Conservation (phyloP, 2,329 filamentous ascomycete species). For the Scedosporium dehoogii region DNA sequence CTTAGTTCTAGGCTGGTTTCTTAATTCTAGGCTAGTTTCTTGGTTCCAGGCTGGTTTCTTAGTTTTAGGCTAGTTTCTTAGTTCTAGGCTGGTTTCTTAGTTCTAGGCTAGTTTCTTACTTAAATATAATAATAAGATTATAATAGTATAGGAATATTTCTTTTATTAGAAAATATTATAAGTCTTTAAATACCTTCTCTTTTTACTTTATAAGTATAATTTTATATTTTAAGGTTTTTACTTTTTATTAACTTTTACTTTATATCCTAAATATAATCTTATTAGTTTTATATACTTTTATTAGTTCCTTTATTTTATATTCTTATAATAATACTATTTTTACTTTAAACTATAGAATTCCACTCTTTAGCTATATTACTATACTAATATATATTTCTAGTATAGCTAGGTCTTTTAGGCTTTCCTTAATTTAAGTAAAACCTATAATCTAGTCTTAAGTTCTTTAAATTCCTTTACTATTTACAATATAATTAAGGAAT, state of each 20-base stretch:
- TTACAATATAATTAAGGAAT: neutral
- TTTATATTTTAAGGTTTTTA: neutral
- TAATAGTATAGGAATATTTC: constrained; percentile 1
- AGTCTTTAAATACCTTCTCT: neutral
- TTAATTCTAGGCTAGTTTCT: too few species aligned
- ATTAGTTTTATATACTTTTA: neutral
- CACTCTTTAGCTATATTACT: neutral
- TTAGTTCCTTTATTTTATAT: too few species aligned
- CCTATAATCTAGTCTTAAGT: constrained; percentile 1
- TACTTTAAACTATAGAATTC: constrained; percentile 1
- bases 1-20: too few species aligned
- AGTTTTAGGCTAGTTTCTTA: too few species aligned
- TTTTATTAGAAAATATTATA: constrained; percentile 4
- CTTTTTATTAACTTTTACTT: neutral
- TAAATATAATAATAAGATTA: too few species aligned
- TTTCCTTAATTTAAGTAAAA: neutral
- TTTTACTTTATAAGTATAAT: neutral
- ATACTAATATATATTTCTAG: constrained; percentile 4
- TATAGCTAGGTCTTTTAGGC: neutral
- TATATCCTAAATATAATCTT: neutral
- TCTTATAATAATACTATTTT: too few species aligned
- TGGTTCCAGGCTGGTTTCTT: too few species aligned
- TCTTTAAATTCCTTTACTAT: neutral
- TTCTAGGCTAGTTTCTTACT: too few species aligned
- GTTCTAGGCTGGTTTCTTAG: too few species aligned